Evolutionary conservation across 305 asterid species (phyloP).

Genomic region (Fraxinus velutina): DNA sequence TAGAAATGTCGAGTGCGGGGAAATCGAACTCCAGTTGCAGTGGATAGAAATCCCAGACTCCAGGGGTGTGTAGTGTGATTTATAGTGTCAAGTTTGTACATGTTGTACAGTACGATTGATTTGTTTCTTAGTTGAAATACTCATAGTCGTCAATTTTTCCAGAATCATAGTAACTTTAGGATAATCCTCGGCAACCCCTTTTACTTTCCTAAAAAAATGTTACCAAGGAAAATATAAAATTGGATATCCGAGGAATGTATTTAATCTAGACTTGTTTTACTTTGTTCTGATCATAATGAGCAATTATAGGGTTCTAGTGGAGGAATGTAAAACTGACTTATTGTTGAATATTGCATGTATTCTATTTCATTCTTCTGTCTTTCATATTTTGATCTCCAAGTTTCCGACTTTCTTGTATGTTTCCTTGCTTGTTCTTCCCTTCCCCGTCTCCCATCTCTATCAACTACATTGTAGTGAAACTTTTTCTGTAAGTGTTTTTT

Average conservation of each 20-base stretch:
- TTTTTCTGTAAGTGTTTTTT: neutral
- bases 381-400: neutral
- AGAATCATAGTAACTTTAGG: neutral
- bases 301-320: neutral
- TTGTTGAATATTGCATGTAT: neutral
- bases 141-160: neutral
- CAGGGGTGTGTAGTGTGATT: neutral
- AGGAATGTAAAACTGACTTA: neutral
- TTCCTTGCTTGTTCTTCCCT: neutral
- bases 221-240: neutral
- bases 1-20: constrained; percentile 18
- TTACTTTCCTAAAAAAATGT: neutral
- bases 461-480: neutral
- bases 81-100: neutral
- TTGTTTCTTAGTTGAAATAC: neutral
- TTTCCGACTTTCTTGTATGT: neutral
- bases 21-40: constrained; percentile 12
- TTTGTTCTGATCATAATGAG: neutral
- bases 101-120: neutral
- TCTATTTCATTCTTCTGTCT: neutral
- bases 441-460: neutral
- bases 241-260: neutral
- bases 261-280: neutral
- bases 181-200: neutral
- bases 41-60: constrained; percentile 18